Evolutionary conservation across 768 basidiomycete species (phyloP), one percentile per base, ranked within the genome.

Genomic region (Lentinula aciculospora): DNA sequence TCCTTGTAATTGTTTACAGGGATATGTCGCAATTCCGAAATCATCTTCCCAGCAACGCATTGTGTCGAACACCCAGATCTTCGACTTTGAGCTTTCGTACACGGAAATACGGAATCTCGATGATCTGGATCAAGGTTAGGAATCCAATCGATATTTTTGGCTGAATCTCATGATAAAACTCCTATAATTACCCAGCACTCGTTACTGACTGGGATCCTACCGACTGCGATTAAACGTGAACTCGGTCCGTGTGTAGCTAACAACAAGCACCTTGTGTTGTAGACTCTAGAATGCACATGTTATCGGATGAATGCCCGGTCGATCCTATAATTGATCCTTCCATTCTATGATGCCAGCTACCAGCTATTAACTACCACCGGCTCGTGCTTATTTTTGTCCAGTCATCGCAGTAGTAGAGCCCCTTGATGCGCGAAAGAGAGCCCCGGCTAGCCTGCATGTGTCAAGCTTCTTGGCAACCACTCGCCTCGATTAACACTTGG

Each of bases 1-100:
- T 28, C n/a, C 10, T n/a, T 12, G 23, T 34, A 21, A 5, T 56
- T 5, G 9, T 50, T 19, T 40, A 7, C 27, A 82, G 78, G 76
- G 82, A 27, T 88, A 76, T 63, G 72, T 87, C 29, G 83, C 85
- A 1, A 71, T 90, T 0, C 86, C 88, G 4, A 89, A 89, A 67
- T 84, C 85, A 4, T 73, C 76, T 13, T 80, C 74, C 0, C 73
- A 76, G 25, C 56, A 69, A 1, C 74, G 87, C 23, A 86, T 91
- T 61, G 63, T 72, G 28, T 71, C 77, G 1, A 91, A 92, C 66
- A 71, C 76, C 2, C 69, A 85, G 27, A 71, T 91, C 3, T 92
- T 79, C 62, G 81, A 86, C 63, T 89, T 89, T 60, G 76, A 78
- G 56, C 72, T 89, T 3, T 67, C 71, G 8, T 62, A 70, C 15